Evolutionary conservation across 1,284 basidiomycete species (phyloP), one percentile per base, ranked within the genome.

Genomic region (Porogramme epimiltina): DNA sequence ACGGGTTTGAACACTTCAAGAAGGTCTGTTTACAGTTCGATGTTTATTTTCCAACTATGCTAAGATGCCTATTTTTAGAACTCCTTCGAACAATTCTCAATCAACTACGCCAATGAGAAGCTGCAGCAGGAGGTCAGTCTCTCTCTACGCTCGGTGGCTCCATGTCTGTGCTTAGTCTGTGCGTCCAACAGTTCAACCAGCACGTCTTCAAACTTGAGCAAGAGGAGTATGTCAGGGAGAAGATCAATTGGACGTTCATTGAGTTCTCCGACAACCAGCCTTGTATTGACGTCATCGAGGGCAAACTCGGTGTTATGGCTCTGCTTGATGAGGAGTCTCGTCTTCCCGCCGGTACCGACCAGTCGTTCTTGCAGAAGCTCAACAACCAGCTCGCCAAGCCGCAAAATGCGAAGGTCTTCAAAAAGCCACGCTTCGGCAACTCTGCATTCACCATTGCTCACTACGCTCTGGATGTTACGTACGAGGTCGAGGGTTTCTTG

Each of bases 221-320:
- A 77, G 97, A 99, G 70, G 97, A 99, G 74, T 99, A 99, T 67
- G 84, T 99, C 51, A 92, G 95, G 54, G 97, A 99, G 69, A 82
- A 98, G 73, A 99, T 99, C 70, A 94, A 96, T 67, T 99, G 97
- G 97, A 98, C 93, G 1, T 99, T 99, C 73, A 99, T 99, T 71
- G 95, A 98, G 66, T 99, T 98, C 72, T 93, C 91, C 11, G 97
- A 99, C 73, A 99, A 99, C 67, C 97, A 99, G 68, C 94, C 95
- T 31, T 98, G 95, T 69, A 99, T 99, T 70, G 93, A 99, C 69
- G 88, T 98, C 62, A 98, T 99, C 63, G 97, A 99, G 74, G 93
- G 95, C 61, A 98, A 90, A 71, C 86, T 99, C 56, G 97, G 97
- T 59, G 91, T 99, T 42, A 81, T 99, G 45, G 89, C 96, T 2